Base-by-base conservation (phyloP, 192 early-diverging fungal genomes). In the Coemansia sp. region DNA sequence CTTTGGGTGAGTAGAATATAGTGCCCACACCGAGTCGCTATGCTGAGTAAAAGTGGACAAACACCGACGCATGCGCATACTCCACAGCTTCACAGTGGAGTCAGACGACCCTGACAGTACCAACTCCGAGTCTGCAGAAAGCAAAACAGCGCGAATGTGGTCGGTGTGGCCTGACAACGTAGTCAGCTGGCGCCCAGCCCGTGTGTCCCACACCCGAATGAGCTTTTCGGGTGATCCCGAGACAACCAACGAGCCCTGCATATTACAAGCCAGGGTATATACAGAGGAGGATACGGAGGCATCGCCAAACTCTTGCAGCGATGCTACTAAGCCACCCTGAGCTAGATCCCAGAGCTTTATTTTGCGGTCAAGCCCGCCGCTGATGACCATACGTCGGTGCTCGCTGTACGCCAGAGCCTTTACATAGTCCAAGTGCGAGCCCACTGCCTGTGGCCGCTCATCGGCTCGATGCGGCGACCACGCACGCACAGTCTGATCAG, bases 11-110 rank as follows among this genome's bases (percentile, higher is more conserved):
- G 88, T 87, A 16, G 95, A 93, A 67, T 88, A 88, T 16, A 99
- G 82, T 26, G 92, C 91, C 96, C 96, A 99, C 9, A 98, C 90
- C 17, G 93, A 93, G 73, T 94, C 91, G 23, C 87, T 86, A 69
- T 92, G 91, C 68, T 96, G 95, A 5, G 93, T 89, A 68, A 89
- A 98, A 0, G 96, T 98, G 4, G 90, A 89, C 44, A 98, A 76
- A 64, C 96, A 96, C 14, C 95, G 88, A 67, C 94, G 89, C 32
- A 92, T 89, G 38, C 87, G 88, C 43, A 97, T 85, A 38, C 93
- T 94, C 97, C 96, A 99, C n/a, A 98, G 85, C 77, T 99, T 99
- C 61, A 98, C 93, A 1, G 97, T 95, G 3, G 93, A 87, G 78
- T 99, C 97, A 2, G 93, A 94, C 1, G 97, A 99, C 13, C 92